Evolutionary conservation across 345 rosid genomes (phyloP), one percentile per base, ranked within the genome.

Genomic region (Salix purpurea): DNA sequence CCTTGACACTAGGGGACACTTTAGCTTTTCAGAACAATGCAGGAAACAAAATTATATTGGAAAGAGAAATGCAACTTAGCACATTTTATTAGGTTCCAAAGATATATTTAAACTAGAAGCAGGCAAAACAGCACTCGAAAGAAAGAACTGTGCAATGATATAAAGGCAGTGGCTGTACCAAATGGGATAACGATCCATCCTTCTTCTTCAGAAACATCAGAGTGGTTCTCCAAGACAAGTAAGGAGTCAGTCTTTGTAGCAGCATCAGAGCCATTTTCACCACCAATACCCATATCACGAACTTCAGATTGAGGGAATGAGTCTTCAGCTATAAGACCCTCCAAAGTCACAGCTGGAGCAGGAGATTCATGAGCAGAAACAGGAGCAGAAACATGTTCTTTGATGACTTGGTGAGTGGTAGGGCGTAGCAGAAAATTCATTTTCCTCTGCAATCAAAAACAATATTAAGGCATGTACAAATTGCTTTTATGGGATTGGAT

Each of bases 141-240:
- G 7, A 16, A 16, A 52, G 8, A 52, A 18, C 42, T 32, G 6
- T 21, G 79, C 13, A n/a, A 69, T 28, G 32, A 14, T 23, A 62
- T 30, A 28, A 56, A 67, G 28, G 4, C 40, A 18, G 74, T 77
- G 40, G 69, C 62, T 48, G 34, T 88, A 96, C 99, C 89, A 62
- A 82, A 86, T n/a, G 99, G 99, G 72, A 96, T 90, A 23, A 87
- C 84, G 79, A 96, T 90, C 94, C 95, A 92, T 80, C 98, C 99
- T 87, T 96, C 92, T 82, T 92, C 94, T 37, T 90, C 96, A 7
- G 91, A 84, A 26, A 96, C 98, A 88, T 91, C 94, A 2, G 75
- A 84, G 85, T 92, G 91, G 15, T 84, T 88, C 65, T 88, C 95
- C 72, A 77, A 42, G 61, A 65, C 75, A 74, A 73, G 56, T 21